These are phyloP conservation scores for Plasmodium fragile DNA, from an alignment of 169 alveolate genomes.

Conservation along the genomic window DNA sequence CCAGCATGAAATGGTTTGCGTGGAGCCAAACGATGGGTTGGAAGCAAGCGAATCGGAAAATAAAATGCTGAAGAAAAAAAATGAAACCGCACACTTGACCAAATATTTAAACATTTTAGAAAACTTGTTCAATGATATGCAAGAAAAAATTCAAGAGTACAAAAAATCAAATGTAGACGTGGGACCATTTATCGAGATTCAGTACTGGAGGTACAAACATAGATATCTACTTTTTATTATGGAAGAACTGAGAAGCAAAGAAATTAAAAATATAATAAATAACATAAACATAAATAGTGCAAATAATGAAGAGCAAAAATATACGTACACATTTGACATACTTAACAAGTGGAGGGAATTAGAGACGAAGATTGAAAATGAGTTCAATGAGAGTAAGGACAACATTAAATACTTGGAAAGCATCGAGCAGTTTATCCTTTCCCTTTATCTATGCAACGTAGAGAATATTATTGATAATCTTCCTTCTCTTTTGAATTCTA, in stretches of 20 bases:
- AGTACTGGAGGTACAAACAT: conserved; percentile 77
- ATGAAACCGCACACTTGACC: conserved; percentile 53
- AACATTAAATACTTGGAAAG: conserved; percentile 96
- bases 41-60: conserved; percentile 9
- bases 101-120: conserved; percentile 76
- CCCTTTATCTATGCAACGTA: conserved; percentile 96
- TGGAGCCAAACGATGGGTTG: neutral
- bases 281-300: conserved; percentile 69
- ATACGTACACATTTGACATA: conserved; percentile 76
- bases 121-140: conserved; percentile 67
- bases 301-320: conserved; percentile 72
- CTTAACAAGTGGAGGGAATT: conserved; percentile 91
- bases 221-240: conserved; percentile 71
- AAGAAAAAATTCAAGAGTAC: conserved; percentile 62
- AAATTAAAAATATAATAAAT: conserved; percentile 71
- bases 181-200: conserved; percentile 74
- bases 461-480: conserved; percentile 94
- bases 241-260: conserved; percentile 75
- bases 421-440: conserved; percentile 95
- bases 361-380: conserved; percentile 94
- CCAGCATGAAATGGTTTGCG: conserved; percentile 24
- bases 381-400: conserved; percentile 97
- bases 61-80: conserved; percentile 60
- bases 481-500: conserved; percentile 95
- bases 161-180: conserved; percentile 61